Evolutionary conservation across 306 rosid genomes (phyloP).

Genomic region (Vigna unguiculata): DNA sequence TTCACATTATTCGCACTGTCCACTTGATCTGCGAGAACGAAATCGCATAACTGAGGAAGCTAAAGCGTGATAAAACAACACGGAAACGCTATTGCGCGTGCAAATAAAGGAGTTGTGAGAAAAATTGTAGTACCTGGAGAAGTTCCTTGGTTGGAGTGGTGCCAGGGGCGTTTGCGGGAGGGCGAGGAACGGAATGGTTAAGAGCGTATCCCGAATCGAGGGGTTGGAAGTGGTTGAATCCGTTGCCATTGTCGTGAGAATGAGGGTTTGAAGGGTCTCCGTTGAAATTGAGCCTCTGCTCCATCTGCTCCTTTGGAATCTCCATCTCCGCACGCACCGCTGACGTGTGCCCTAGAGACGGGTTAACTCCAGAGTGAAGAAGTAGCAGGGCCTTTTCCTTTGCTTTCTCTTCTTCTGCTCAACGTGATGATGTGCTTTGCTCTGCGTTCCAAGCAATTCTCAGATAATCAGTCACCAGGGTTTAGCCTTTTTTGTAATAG

Average conservation of each 20-base stretch:
- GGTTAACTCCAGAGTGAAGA: background rate
- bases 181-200: slow-evolving; percentile 15
- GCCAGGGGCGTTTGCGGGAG: slow-evolving; percentile 48
- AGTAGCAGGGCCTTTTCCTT: background rate
- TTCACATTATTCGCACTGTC: slow-evolving; percentile 55
- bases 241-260: slow-evolving; percentile 13
- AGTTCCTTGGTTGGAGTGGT: slow-evolving; percentile 46
- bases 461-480: background rate
- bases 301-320: slow-evolving; percentile 33
- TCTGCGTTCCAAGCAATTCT: background rate
- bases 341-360: background rate
- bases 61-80: background rate
- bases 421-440: background rate
- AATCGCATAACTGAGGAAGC: background rate
- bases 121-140: slow-evolving; percentile 48
- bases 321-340: slow-evolving; percentile 37
- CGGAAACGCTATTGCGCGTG: background rate
- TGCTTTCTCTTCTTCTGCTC: background rate
- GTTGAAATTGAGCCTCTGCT: slow-evolving; percentile 42
- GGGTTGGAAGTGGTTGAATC: background rate
- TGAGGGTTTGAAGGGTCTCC: slow-evolving; percentile 36
- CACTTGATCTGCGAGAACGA: slow-evolving; percentile 54
- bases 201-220: slow-evolving; percentile 35
- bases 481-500: background rate
- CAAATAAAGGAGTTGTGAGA: background rate